Conservation (phyloP, 2,329 filamentous ascomycete genomes). For the Leptographium lundbergii region DNA sequence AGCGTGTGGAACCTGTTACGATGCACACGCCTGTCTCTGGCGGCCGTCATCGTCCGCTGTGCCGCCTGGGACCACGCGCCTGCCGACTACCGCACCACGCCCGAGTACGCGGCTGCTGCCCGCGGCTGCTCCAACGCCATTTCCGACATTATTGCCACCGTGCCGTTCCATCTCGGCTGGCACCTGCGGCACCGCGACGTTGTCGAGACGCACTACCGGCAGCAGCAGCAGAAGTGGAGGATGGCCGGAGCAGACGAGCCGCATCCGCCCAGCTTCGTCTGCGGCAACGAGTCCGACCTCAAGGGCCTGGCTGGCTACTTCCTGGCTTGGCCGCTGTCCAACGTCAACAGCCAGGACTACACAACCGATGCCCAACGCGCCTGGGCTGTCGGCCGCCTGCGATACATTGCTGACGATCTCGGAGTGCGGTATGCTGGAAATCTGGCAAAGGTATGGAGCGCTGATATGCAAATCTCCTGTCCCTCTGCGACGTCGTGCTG, state of each 20-base stretch:
- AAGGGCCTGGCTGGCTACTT: slow-evolving; percentile 48
- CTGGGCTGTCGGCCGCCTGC: slow-evolving; percentile 41
- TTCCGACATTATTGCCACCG: slow-evolving; percentile 45
- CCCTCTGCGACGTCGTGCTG: neutral
- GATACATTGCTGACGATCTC: slow-evolving; percentile 40
- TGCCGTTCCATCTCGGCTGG: slow-evolving; percentile 52
- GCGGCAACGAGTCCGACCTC: slow-evolving; percentile 33
- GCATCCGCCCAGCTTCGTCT: slow-evolving; percentile 29
- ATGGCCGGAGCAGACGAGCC: neutral
- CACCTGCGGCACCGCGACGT: slow-evolving; percentile 30
- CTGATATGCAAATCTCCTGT: neutral
- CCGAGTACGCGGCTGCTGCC: slow-evolving; percentile 45
- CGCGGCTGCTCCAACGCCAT: slow-evolving; percentile 39
- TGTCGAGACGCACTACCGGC: neutral
- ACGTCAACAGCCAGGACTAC: slow-evolving; percentile 43
- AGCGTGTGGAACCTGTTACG: slow-evolving; percentile 44
- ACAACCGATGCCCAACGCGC: slow-evolving; percentile 43
- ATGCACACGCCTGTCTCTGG: slow-evolving; percentile 39
- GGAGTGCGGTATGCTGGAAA: slow-evolving; percentile 47
- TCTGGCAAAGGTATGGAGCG: slow-evolving; percentile 33
- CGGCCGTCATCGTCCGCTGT: slow-evolving; percentile 43
- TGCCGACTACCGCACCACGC: slow-evolving; percentile 48
- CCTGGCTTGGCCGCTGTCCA: slow-evolving; percentile 45
- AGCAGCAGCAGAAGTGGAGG: neutral
- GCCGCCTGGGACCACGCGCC: slow-evolving; percentile 48